Percentiles rank a stretch among this genome's conserved stretches.
These are phyloP conservation scores for Chlamydomonas sp. DNA, from an alignment of 139 green algal species.

Conservation along the genomic window DNA sequence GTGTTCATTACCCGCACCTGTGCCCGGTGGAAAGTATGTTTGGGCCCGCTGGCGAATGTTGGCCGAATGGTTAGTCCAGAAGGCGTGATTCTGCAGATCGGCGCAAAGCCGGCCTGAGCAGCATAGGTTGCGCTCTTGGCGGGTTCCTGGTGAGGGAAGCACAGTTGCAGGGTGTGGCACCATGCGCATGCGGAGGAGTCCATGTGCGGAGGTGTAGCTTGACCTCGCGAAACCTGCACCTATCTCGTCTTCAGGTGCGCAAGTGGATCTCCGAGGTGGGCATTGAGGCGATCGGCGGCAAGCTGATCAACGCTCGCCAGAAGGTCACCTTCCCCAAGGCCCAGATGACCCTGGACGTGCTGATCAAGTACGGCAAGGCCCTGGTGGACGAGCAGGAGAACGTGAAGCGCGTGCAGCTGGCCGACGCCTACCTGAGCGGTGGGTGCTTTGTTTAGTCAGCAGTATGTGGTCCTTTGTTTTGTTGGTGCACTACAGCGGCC, in stretches of 20 bases:
- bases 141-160: too few species aligned
- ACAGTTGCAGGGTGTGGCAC: too few species aligned
- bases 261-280: constrained; percentile 86
- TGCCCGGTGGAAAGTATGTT: too few species aligned
- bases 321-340: constrained; percentile 88
- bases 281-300: constrained; percentile 89
- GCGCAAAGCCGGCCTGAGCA: too few species aligned
- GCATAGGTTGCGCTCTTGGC: too few species aligned
- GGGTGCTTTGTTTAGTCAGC: neutral
- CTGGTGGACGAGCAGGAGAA: constrained; percentile 98
- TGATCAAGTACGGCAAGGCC: constrained; percentile 91
- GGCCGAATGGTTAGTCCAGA: too few species aligned
- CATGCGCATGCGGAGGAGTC: too few species aligned
- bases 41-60: too few species aligned
- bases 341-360: constrained; percentile 84
- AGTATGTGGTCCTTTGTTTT: neutral
- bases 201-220: neutral
- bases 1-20: too few species aligned
- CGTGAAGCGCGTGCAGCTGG: constrained; percentile 98
- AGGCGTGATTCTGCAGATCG: too few species aligned
- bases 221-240: neutral
- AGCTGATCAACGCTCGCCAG: constrained; percentile 91
- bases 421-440: constrained; percentile 89
- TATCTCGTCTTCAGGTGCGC: constrained; percentile 59
- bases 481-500: neutral